Base-by-base conservation (phyloP, 148 eudicot species). In the Rhododendron kiyosumense region DNA sequence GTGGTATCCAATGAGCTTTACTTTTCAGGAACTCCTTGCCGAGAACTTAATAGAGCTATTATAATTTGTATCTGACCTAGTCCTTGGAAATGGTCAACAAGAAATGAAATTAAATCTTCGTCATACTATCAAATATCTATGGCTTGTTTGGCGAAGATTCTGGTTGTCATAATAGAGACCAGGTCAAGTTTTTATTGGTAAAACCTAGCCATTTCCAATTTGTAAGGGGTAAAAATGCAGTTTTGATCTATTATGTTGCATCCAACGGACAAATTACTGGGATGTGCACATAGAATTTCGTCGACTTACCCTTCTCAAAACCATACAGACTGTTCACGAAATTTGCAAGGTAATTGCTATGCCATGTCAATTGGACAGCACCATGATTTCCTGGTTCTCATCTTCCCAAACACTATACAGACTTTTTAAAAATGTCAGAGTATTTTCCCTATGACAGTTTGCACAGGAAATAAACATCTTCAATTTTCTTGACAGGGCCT, bases 401-500 rank as follows among this genome's bases (percentile, higher is more conserved):
- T 85, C 75, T 18, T 78, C 45, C 4, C 69, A 85, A 78, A 32
- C 61, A 61, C 14, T 67, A 67, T 22, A 79, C 5, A 3, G 41
- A 24, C 43, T 54, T 34, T 7, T 1, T 48, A 3, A 10, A n/a
- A 46, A 10, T 15, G 43, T 85, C 34, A 34, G 76, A 71, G 32
- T 20, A 45, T 84, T 54, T 28, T 69, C 81, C 59, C 12, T 74
- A 30, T 80, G 69, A 45, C 24, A 3, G 22, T 38, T 32, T 82
- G 74, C 20, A 59, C 43, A 34, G 6, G 51, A 12, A 57, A 48
- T 28, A 3, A 61, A 20, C 10, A 48, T 78, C 83, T 76, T 84
- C 22, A 7, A 63, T 30, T 82, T 69, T 81, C 67, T 38, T 79
- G 48, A 63, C 93, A 96, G 97, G 97, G 94, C 38, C 90, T 94